phyloP scores from a whole-genome alignment of 306 rosid genomes.

The Quercus parvula region DNA sequence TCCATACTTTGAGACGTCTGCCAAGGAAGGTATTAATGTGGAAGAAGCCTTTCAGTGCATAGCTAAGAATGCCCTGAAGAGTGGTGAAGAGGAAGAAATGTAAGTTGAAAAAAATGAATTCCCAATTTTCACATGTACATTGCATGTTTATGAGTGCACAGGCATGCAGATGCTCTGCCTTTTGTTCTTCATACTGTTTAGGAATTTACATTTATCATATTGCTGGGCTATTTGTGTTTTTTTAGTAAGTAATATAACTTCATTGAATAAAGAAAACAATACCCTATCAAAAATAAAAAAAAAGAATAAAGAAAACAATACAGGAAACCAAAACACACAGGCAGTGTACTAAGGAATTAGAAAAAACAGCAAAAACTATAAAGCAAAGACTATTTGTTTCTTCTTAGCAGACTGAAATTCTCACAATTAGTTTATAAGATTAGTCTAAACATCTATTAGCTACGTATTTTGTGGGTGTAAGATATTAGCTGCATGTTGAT shows the following conservation, averaged over 20 bases:
- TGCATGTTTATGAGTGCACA: not conserved
- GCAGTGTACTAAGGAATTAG: too few species aligned
- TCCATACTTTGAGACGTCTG: slow-evolving; percentile 98
- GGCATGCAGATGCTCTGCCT: not conserved
- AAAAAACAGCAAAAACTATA: too few species aligned
- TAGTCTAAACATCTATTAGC: not conserved
- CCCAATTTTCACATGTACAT: slow-evolving; percentile 15
- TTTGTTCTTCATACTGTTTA: not conserved
- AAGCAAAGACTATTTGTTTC: not conserved
- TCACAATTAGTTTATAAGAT: not conserved
- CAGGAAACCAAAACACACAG: too few species aligned
- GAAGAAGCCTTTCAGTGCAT: slow-evolving; percentile 99
- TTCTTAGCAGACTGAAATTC: not conserved
- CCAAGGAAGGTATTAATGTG: slow-evolving; percentile 94
- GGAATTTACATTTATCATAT: not conserved
- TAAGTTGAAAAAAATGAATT: slow-evolving; percentile 44
- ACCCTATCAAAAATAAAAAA: too few species aligned
- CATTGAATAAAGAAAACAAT: too few species aligned
- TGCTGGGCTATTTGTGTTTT: not conserved
- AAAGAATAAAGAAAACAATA: too few species aligned
- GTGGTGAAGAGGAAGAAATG: slow-evolving; percentile 98
- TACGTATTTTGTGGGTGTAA: not conserved
- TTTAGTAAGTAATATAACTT: not conserved
- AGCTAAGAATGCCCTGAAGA: slow-evolving; percentile 90
- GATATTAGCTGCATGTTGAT: not conserved